A percentile compares a stretch with the other conserved stretches of the same genome.
phyloP scores from a whole-genome alignment of 2,329 filamentous ascomycete genomes.

The Ophiostoma pallidulum region DNA sequence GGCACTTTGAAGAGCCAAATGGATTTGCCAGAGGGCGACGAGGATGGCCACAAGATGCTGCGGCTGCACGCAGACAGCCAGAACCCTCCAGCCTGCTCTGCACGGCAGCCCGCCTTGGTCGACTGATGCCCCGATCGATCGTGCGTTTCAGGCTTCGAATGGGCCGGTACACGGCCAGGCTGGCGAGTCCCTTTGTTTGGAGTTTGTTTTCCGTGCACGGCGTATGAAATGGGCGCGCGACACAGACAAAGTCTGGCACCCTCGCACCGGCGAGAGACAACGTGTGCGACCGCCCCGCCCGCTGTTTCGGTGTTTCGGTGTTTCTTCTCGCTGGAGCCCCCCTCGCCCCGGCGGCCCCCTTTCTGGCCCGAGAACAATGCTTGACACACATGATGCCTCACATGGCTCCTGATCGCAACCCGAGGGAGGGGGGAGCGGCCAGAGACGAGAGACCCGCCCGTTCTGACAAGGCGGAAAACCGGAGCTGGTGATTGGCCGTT shows the following conservation, averaged over 20 bases:
- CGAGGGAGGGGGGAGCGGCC: neutral
- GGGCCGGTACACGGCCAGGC: conserved; percentile 8
- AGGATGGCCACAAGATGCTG: conserved; percentile 5
- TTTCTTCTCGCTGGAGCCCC: conserved; percentile 3
- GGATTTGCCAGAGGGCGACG: neutral
- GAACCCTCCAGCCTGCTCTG: too few relatives aligned
- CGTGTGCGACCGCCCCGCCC: too few relatives aligned
- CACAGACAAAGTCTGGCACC: too few relatives aligned
- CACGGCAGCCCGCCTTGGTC: neutral
- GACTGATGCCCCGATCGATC: conserved; percentile 12
- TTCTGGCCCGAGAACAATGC: neutral
- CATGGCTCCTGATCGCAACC: conserved; percentile 11
- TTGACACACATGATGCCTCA: conserved; percentile 16
- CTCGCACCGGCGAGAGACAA: too few relatives aligned
- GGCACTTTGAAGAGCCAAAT: neutral
- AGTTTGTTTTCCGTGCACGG: too few relatives aligned
- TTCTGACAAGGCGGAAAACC: conserved; percentile 18
- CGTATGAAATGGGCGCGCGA: too few relatives aligned
- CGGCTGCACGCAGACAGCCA: too few relatives aligned
- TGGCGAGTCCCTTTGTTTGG: neutral
- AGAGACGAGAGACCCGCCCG: neutral
- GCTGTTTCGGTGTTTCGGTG: conserved; percentile 5
- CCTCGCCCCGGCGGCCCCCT: too few relatives aligned
- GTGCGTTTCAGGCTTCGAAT: conserved; percentile 14
- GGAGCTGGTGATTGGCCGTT: conserved; percentile 20